phyloP scores from a whole-genome alignment of 495 filamentous ascomycete species.

The Annulohypoxylon stygium region DNA sequence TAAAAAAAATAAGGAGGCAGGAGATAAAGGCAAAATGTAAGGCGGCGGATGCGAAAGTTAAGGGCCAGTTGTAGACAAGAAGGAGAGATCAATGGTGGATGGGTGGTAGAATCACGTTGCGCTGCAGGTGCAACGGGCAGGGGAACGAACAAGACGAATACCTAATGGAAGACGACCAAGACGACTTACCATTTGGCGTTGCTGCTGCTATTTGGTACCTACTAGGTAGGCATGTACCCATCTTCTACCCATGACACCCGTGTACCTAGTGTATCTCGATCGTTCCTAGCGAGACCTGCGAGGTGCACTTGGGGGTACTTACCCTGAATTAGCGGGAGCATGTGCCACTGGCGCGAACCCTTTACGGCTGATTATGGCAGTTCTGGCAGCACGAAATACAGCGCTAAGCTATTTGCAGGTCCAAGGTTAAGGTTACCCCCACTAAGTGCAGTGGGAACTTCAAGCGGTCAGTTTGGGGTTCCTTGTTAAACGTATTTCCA shows the following conservation, averaged over 20 bases:
- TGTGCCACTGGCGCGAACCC: constrained; percentile 48
- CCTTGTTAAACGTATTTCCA: constrained; percentile 27
- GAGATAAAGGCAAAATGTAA: constrained; percentile 18
- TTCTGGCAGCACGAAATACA: constrained; percentile 34
- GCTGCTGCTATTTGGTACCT: constrained; percentile 5
- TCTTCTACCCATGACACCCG: background rate
- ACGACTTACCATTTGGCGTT: constrained; percentile 17
- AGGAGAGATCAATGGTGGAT: constrained; percentile 28
- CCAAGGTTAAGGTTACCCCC: constrained; percentile 29
- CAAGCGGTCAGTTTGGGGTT: constrained; percentile 51
- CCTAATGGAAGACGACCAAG: constrained; percentile 22
- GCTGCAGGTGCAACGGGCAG: constrained; percentile 48
- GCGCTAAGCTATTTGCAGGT: constrained; percentile 34
- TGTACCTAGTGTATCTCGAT: constrained; percentile 21
- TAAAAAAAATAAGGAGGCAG: constrained; percentile 38
- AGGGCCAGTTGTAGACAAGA: constrained; percentile 40
- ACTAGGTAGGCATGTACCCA: constrained; percentile 1
- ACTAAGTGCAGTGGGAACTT: constrained; percentile 44
- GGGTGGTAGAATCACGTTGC: constrained; percentile 51
- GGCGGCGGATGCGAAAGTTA: constrained; percentile 40
- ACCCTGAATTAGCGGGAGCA: constrained; percentile 36
- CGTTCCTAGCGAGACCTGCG: constrained; percentile 18
- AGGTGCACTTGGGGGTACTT: constrained; percentile 13
- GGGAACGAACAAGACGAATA: constrained; percentile 39
- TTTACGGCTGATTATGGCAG: constrained; percentile 43